Evolutionary conservation across 1,139 yeast genomes (phyloP), one percentile per base, ranked within the genome.

Genomic region (Magnusiomyces fungicola): DNA sequence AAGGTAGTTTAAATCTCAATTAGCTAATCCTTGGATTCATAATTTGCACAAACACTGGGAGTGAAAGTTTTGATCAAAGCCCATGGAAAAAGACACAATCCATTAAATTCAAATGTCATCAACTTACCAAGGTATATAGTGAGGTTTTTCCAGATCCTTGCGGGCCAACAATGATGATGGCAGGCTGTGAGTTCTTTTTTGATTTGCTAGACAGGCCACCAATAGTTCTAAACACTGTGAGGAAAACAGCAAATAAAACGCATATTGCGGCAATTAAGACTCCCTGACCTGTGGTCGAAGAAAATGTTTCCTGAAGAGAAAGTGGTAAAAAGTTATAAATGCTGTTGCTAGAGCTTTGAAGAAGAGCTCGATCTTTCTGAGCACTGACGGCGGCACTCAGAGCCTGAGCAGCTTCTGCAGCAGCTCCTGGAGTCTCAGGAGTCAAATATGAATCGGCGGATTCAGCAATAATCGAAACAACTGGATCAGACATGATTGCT

Each of bases 141-240:
- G 80, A 65, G 1, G 97, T 87, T 63, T 90, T 89, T 10, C 97
- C 97, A 47, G 81, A 70, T 46, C 75, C 73, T 38, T 81, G 74
- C 33, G 84, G 81, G 0, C 97, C 97, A 32, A 82, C 72, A 24
- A 90, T 76, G 45, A 88, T 67, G 56, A 82, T 80, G 0, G 85
- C 76, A 14, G 90, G 84, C 46, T 66, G 71, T 46, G 44, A 41
- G 61, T 67, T 27, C n/a, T 36, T 34, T 27, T 50, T 63, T 67
- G 22, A 58, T 51, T 29, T 54, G 52, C 40, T 40, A 22, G 29
- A 51, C 37, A 12, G 45, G 16, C 16, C 44, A 32, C 16, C 56
- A 14, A 47, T 46, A 27, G 47, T 47, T 43, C 50, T 42, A 32
- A 51, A 42, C 18, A 54, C 42, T 19, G 52, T 47, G 14, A 51